phyloP scores from a whole-genome alignment of 2,329 filamentous ascomycete genomes.

The Aureobasidium sp. region DNA sequence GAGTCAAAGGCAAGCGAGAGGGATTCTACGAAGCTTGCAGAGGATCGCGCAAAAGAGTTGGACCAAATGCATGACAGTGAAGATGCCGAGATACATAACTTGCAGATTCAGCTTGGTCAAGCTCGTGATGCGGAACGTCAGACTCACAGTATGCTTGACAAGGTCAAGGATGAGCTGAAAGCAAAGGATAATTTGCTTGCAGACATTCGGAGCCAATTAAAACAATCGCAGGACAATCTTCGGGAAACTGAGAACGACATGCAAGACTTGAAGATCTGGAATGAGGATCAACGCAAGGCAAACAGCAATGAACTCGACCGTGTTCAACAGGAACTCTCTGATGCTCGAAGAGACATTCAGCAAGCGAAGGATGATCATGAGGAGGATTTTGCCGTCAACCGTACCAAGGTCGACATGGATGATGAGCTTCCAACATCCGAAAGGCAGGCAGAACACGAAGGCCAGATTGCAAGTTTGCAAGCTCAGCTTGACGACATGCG shows the following conservation, averaged over 20 bases:
- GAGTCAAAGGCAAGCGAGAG: not conserved
- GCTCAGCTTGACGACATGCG: not conserved
- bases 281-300: not conserved
- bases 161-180: conserved; percentile 7
- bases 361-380: not conserved
- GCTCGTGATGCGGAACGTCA: conserved; percentile 8
- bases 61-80: conserved; percentile 17
- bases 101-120: conserved; percentile 9
- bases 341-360: not conserved
- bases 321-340: not conserved
- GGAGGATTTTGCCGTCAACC: not conserved
- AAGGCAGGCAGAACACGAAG: conserved; percentile 16
- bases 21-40: not conserved
- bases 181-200: not conserved
- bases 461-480: not conserved
- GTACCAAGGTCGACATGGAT: conserved; percentile 17
- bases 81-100: conserved; percentile 17
- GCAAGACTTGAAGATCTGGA: conserved; percentile 1
- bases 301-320: conserved; percentile 1
- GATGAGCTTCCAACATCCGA: conserved; percentile 12
- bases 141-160: not conserved
- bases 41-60: conserved; percentile 12
- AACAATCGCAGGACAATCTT: conserved; percentile 1
- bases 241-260: conserved; percentile 1
- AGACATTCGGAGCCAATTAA: not conserved